These are phyloP conservation scores for Scheffersomyces parashehatae DNA, from an alignment of 1,139 yeast genomes.

Conservation along the genomic window DNA sequence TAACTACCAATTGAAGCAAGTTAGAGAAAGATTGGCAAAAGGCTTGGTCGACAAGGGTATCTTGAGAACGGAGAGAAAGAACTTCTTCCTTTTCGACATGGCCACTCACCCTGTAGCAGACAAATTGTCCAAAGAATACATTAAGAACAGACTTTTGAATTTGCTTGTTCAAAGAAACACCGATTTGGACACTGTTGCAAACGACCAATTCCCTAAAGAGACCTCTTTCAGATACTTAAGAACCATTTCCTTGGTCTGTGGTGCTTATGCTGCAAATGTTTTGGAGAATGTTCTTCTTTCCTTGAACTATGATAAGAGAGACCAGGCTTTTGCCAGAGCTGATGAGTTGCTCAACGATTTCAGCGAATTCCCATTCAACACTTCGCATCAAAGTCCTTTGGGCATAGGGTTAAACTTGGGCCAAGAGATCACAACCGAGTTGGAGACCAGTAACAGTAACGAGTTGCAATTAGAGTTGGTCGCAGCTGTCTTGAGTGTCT, in stretches of 20 bases:
- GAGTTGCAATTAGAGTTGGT: conserved; percentile 83
- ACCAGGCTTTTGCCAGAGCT: conserved; percentile 88
- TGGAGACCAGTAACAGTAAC: conserved; percentile 52
- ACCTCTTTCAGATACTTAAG: conserved; percentile 74
- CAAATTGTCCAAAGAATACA: conserved; percentile 74
- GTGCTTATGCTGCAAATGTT: conserved; percentile 94
- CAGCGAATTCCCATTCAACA: conserved; percentile 81
- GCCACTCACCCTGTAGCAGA: conserved; percentile 98
- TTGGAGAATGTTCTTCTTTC: conserved; percentile 84
- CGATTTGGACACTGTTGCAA: conserved; percentile 48
- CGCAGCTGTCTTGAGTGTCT: conserved; percentile 78
- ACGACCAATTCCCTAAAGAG: conserved; percentile 66
- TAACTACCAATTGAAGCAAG: conserved; percentile 93
- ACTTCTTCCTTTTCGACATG: conserved; percentile 93
- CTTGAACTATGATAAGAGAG: conserved; percentile 85
- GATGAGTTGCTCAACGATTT: conserved; percentile 84
- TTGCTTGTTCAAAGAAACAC: conserved; percentile 71
- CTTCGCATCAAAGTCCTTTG: conserved; percentile 54
- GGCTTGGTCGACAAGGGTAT: conserved; percentile 98
- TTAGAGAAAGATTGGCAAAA: conserved; percentile 92
- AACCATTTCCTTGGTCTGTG: conserved; percentile 79
- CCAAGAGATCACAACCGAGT: conserved; percentile 66
- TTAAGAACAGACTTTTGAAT: conserved; percentile 70
- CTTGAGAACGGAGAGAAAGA: conserved; percentile 91
- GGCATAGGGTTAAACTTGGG: conserved; percentile 80